Evolutionary conservation across 495 filamentous ascomycete species (phyloP), one percentile per base, ranked within the genome.

Genomic region (Penicillium salamii): DNA sequence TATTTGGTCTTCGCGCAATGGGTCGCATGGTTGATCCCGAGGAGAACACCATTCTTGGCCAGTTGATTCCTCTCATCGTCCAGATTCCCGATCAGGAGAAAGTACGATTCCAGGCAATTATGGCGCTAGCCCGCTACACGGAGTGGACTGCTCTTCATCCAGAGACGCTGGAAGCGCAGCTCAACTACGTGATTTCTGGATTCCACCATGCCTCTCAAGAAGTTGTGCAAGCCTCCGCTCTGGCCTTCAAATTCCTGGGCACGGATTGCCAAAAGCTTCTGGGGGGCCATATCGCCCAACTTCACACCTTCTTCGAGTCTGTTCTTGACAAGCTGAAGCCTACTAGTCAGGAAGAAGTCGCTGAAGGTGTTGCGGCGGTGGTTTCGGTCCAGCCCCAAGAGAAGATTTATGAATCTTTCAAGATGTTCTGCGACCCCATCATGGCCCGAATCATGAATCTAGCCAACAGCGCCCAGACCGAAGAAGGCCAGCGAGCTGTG

Each of bases 101-200:
- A 72, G 78, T 97, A 2, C 86, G 91, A 21, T 99, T 97, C 71
- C 91, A 95, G 45, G 90, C 91, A 9, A 93, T 97, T 60, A 96
- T 99, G 88, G 90, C 91, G 11, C 79, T 99, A 23, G 95, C 90
- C 24, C 80, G 93, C 35, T 99, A 99, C 64, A 97, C 95, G 0
- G 93, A 96, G 63, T 99, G 93, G 93, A 99, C 93, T 1, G 81
- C 95, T 13, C 81, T 89, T 34, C 93, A 99, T 59, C 90, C 92
- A 8, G 89, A 96, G 37, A 93, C 90, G 40, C 76, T 99, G 12
- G 84, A 95, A 62, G 74, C 89, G 2, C 93, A 99, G 61, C 84
- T 99, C 50, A 86, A 90, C 55, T 99, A 93, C 67, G 91, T 99
- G 56, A 89, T 95, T 41, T 85, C 84, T 5, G 90, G 89, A 3